phyloP scores from a whole-genome alignment of 2,329 filamentous ascomycete species.

The Pseudopithomyces maydicus region DNA sequence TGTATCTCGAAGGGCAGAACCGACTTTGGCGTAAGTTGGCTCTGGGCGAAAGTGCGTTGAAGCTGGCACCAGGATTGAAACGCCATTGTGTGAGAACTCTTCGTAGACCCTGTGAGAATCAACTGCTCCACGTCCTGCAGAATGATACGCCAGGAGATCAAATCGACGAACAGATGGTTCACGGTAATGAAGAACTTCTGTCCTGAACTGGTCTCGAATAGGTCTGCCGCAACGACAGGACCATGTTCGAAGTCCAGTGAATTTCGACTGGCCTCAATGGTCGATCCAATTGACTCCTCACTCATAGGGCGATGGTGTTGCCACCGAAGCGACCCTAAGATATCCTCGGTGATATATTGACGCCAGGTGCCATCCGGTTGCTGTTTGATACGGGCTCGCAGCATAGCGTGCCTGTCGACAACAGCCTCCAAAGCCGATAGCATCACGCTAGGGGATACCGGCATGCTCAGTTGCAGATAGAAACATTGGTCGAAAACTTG shows the following conservation, averaged over 20 bases:
- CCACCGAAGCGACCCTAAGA: too few species aligned
- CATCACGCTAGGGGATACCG: constrained; percentile 28
- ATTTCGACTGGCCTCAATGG: constrained; percentile 28
- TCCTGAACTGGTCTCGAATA: constrained; percentile 43
- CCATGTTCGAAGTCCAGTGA: constrained; percentile 39
- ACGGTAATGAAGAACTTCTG: constrained; percentile 43
- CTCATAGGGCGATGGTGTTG: too few species aligned
- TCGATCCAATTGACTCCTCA: constrained; percentile 6
- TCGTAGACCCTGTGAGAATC: constrained; percentile 23
- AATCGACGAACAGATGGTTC: constrained; percentile 43
- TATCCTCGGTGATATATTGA: too few species aligned
- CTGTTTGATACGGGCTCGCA: constrained; percentile 41
- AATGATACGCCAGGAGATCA: constrained; percentile 47
- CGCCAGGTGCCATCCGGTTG: constrained; percentile 29
- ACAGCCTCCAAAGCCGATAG: constrained; percentile 35
- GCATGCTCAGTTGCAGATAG: constrained; percentile 18
- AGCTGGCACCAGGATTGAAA: constrained; percentile 43
- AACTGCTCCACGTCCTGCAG: constrained; percentile 43
- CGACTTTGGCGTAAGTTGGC: not conserved
- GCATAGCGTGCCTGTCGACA: constrained; percentile 45
- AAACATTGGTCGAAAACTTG: constrained; percentile 36
- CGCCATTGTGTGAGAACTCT: constrained; percentile 32
- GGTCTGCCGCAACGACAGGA: constrained; percentile 49
- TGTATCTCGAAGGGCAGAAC: too few species aligned
- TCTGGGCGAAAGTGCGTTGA: not conserved